A percentile compares a stretch with the other conserved stretches of the same genome.
Conservation (phyloP, 768 basidiomycete genomes). For the Pleurotus djamor region DNA sequence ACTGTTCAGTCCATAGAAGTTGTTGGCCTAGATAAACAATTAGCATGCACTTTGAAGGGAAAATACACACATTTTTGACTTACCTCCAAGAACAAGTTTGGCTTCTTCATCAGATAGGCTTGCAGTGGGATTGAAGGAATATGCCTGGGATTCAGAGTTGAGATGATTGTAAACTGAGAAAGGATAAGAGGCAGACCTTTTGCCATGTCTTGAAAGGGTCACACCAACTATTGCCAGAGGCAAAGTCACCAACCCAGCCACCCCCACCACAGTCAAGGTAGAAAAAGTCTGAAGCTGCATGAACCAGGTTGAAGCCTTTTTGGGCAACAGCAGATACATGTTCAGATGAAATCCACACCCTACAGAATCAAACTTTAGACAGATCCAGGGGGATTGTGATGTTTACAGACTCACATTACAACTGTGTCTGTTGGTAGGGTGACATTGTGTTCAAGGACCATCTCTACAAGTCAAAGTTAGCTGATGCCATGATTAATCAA, state of each 20-base stretch:
- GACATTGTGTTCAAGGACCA: constrained; percentile 58
- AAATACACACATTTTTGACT: constrained; percentile 11
- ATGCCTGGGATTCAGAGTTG: constrained; percentile 29
- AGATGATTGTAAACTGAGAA: neutral
- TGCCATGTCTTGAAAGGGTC: constrained; percentile 84
- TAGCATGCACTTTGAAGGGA: neutral
- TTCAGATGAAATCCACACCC: constrained; percentile 72
- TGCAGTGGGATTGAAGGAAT: constrained; percentile 71
- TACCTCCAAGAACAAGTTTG: constrained; percentile 67
- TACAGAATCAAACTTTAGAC: constrained; percentile 14
- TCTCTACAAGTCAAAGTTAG: constrained; percentile 50
- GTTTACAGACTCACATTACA: constrained; percentile 42
- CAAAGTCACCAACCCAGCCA: constrained; percentile 57
- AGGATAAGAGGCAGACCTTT: constrained; percentile 35
- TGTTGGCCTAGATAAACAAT: constrained; percentile 44
- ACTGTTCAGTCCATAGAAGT: constrained; percentile 74
- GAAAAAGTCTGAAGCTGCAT: constrained; percentile 74
- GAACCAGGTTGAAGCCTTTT: constrained; percentile 61
- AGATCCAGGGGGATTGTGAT: neutral
- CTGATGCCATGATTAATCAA: constrained; percentile 16
- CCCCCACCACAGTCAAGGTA: constrained; percentile 82
- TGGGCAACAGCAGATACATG: constrained; percentile 58
- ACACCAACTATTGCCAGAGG: constrained; percentile 62
- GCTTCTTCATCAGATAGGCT: constrained; percentile 46
- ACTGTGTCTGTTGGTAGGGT: constrained; percentile 48